Conservation (phyloP, 441 rosid species). For the Eutrema salsugineum region DNA sequence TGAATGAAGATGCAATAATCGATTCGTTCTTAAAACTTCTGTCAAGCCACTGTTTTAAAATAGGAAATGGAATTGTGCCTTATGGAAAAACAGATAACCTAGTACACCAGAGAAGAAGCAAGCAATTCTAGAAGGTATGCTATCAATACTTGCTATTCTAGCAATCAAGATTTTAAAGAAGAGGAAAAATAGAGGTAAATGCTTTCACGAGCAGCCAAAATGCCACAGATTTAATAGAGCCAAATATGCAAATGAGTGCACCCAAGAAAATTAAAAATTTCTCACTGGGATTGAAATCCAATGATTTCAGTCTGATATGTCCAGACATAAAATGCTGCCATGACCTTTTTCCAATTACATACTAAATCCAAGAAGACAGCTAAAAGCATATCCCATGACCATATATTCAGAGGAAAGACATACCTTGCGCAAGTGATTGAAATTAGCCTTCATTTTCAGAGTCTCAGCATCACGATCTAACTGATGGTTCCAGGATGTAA, state of each 20-base stretch:
- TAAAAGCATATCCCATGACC: not conserved
- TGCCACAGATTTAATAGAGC: not conserved
- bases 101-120: not conserved
- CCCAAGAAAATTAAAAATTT: not conserved
- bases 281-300: not conserved
- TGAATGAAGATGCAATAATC: conserved; percentile 26
- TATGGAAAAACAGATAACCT: not conserved
- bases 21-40: not conserved
- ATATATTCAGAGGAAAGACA: conserved; percentile 24
- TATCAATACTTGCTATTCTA: not conserved
- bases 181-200: not conserved
- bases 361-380: not conserved
- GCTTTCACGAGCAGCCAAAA: not conserved
- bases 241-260: not conserved
- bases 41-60: not conserved
- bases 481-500: conserved; percentile 80
- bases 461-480: conserved; percentile 84
- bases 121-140: not conserved
- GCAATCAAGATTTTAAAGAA: not conserved
- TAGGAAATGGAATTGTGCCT: not conserved
- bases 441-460: conserved; percentile 67
- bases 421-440: conserved; percentile 56
- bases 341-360: not conserved
- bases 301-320: not conserved
- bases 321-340: conserved; percentile 1